Base-by-base conservation (phyloP, 345 rosid species). In the Cardamine chenopodiifolia region DNA sequence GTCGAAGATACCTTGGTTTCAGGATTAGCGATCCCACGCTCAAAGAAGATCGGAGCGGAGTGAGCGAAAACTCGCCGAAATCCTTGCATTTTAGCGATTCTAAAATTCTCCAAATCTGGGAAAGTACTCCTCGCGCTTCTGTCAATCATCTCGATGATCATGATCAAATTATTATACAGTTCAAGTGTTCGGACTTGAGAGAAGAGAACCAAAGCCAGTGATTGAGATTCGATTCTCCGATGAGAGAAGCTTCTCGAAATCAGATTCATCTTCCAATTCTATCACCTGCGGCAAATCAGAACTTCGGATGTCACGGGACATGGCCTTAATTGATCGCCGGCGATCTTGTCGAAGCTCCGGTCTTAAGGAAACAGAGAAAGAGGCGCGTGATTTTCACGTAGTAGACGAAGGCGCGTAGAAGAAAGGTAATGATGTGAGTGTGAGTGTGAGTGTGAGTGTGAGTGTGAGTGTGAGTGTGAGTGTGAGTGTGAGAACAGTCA, bases 141-240 rank as follows among this genome's bases (percentile, higher is more conserved):
- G 3, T 34, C 32, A 59, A 58, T 7, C 32, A 32, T 61, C 50
- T 0, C 20, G 34, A 57, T 64, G 66, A 26, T 37, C 29, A 45
- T 29, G 60, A 62, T 18, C 49, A 42, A 35, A 35, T 26, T 31
- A 14, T 13, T 4, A 40, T 40, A 14, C 18, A 44, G 2, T 44
- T 44, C 19, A 44, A 74, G 14, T 66, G n/a, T 49, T 68, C 82
- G 45, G 34, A 84, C 98, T 90, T 18, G 98, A 94, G 78, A 94
- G 97, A 49, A 94, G 96, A 71, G 97, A 94, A 47, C 97, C 97
- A 83, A 94, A 94, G 78, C 98, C 98, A 76, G 93, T 79, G 62
- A 94, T 84, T 62, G 98, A 91, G 77, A 94, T 87, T 71, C 69
- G 86, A 40, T 89, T 92, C n/a, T 77, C 76, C 55, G 92, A 80